These are phyloP conservation scores for Dalbergia cochinchinensis DNA, from an alignment of 306 rosid species.

Conservation along the genomic window DNA sequence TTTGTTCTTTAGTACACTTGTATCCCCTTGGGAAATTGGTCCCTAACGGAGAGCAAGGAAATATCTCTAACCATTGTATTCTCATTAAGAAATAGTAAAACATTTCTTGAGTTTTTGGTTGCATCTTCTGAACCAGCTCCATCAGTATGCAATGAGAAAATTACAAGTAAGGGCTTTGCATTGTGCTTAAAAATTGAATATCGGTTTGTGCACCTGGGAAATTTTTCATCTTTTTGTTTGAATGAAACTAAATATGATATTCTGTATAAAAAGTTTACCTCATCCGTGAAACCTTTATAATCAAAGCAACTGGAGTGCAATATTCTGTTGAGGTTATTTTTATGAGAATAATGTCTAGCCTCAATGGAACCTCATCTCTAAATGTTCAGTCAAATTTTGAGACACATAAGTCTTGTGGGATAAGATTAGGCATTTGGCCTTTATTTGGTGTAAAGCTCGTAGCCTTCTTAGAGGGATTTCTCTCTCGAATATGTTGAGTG, in stretches of 20 bases:
- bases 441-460: no score
- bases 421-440: no score
- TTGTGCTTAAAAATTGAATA: not conserved
- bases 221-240: not conserved
- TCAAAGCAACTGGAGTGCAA: conserved; percentile 4
- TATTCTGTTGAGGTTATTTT: conserved; percentile 9
- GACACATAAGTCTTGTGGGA: no score
- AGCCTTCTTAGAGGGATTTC: no score
- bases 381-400: not conserved
- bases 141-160: not conserved
- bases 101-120: no score
- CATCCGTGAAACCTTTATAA: not conserved
- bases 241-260: not conserved
- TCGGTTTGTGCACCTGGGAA: conserved; percentile 5
- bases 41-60: no score
- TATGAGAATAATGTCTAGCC: conserved; percentile 1
- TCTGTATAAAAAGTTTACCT: conserved; percentile 6
- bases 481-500: no score
- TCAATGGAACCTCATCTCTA: not conserved
- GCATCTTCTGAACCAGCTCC: no score
- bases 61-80: no score
- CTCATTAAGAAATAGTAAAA: no score
- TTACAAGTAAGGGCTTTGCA: conserved; percentile 34
- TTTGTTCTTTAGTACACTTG: no score
- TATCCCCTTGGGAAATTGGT: no score